A percentile compares a stretch with the other conserved stretches of the same genome.
phyloP scores from a whole-genome alignment of 2,329 filamentous ascomycete genomes.

The Alternaria alternata region DNA sequence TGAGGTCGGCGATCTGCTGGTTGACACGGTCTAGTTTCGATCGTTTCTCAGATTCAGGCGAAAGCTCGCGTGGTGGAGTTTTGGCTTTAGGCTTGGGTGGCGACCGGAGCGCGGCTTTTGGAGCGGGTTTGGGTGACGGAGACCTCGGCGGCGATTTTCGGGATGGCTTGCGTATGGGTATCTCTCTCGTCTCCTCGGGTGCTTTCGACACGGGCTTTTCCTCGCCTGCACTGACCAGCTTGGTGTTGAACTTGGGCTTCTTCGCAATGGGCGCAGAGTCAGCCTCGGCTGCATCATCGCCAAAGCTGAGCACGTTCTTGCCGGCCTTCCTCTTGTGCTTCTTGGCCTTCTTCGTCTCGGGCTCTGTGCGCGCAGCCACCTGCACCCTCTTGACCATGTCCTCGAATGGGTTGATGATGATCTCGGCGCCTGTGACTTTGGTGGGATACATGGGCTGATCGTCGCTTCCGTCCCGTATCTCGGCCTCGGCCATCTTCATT shows the following conservation, averaged over 20 bases:
- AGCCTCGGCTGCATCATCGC: slow-evolving; percentile 67
- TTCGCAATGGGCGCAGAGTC: slow-evolving; percentile 69
- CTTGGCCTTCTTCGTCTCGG: slow-evolving; percentile 56
- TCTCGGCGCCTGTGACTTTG: slow-evolving; percentile 76
- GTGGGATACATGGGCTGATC: slow-evolving; percentile 88
- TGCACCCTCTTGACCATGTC: slow-evolving; percentile 77
- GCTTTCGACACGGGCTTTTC: slow-evolving; percentile 51
- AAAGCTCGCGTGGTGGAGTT: slow-evolving; percentile 49
- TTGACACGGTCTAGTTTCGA: slow-evolving; percentile 73
- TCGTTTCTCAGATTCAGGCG: slow-evolving; percentile 49
- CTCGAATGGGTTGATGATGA: slow-evolving; percentile 82
- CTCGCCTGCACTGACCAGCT: slow-evolving; percentile 66
- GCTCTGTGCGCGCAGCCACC: slow-evolving; percentile 60
- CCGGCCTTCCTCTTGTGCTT: slow-evolving; percentile 74
- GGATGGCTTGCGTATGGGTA: slow-evolving; percentile 45
- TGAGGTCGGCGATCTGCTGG: slow-evolving; percentile 80
- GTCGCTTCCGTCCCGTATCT: slow-evolving; percentile 75
- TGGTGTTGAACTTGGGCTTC: slow-evolving; percentile 80
- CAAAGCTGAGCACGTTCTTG: slow-evolving; percentile 82
- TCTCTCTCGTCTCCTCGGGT: slow-evolving; percentile 37
- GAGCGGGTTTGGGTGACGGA: slow-evolving; percentile 31
- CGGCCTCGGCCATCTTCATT: slow-evolving; percentile 89
- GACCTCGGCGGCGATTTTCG: slow-evolving; percentile 36
- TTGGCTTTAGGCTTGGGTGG: slow-evolving; percentile 27
- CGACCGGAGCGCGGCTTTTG: slow-evolving; percentile 20